A percentile compares a stretch with the other conserved stretches of the same genome.
phyloP scores from a whole-genome alignment of 495 filamentous ascomycete genomes.

The Xylaria sp. region DNA sequence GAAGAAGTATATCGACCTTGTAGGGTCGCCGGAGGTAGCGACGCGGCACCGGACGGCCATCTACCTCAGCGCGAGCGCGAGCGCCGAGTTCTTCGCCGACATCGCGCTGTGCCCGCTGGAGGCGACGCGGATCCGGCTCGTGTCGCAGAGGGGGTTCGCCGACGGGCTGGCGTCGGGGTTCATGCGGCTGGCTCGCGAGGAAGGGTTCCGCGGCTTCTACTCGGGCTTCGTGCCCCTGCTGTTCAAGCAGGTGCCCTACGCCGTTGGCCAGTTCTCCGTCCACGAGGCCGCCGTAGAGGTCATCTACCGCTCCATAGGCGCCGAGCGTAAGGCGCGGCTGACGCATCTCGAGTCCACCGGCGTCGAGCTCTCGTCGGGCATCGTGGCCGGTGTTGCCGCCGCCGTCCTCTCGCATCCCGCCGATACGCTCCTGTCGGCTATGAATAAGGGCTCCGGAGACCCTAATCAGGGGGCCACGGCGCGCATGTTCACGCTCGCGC shows the following conservation, averaged over 20 bases:
- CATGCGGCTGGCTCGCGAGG: constrained; percentile 70
- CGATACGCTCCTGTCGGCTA: constrained; percentile 89
- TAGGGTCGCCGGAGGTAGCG: constrained; percentile 68
- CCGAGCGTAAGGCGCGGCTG: constrained; percentile 42
- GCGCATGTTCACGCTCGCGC: constrained; percentile 45
- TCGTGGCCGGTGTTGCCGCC: constrained; percentile 86
- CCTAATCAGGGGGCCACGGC: constrained; percentile 41
- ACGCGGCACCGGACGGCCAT: constrained; percentile 73
- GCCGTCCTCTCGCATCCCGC: constrained; percentile 87
- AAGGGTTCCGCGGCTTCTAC: constrained; percentile 78
- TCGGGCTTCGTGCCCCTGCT: constrained; percentile 79
- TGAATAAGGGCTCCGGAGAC: constrained; percentile 72
- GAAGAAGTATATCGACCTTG: constrained; percentile 72
- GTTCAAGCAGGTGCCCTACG: constrained; percentile 70
- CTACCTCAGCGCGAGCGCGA: constrained; percentile 75
- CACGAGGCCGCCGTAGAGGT: constrained; percentile 46
- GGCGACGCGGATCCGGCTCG: constrained; percentile 79
- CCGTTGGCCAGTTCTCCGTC: constrained; percentile 46
- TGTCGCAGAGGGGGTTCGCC: constrained; percentile 75
- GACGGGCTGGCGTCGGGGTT: constrained; percentile 69
- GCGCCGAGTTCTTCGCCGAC: constrained; percentile 79
- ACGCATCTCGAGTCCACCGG: constrained; percentile 61
- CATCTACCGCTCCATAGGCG: constrained; percentile 43
- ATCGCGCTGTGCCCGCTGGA: constrained; percentile 80
- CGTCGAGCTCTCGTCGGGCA: constrained; percentile 82